Evolutionary conservation across 164 flowering plant genomes (phyloP).

Genomic region (Magnolia changhungtana): DNA sequence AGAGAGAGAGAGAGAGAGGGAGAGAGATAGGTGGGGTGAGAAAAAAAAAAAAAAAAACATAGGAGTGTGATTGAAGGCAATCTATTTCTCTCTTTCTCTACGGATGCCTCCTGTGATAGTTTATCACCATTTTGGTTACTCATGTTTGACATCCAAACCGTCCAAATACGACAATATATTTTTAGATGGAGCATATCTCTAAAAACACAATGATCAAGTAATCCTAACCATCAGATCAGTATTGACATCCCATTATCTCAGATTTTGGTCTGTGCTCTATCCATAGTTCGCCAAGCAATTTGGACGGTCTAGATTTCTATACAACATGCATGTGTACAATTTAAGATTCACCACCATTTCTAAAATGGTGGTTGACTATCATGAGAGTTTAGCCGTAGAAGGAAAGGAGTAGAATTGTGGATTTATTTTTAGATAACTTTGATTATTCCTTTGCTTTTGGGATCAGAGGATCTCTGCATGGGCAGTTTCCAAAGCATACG

Average conservation of each 20-base stretch:
- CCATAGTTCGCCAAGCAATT: no score
- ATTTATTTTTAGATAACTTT: not conserved
- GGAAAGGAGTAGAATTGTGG: not conserved
- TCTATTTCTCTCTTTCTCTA: not conserved
- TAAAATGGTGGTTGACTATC: not conserved
- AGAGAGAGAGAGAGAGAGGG: not conserved
- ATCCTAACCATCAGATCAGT: not conserved
- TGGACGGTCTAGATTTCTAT: no score
- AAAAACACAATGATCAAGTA: no score
- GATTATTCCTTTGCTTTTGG: constrained; percentile 6
- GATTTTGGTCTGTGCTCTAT: not conserved
- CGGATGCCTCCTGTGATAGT: not conserved
- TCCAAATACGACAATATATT: not conserved
- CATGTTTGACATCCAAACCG: not conserved
- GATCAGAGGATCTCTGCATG: constrained; percentile 11
- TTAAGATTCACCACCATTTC: not conserved
- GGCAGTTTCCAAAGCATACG: not conserved
- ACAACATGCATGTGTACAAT: no score
- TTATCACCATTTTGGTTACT: not conserved
- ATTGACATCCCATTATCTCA: not conserved
- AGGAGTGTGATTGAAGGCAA: not conserved
- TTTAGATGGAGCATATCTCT: not conserved
- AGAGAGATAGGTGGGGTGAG: not conserved
- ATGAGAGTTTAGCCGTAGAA: not conserved
- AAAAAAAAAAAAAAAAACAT: not conserved